A percentile compares a stretch with the other conserved stretches of the same genome.
Evolutionary conservation across 202 grass and related monocot genomes (phyloP).

Genomic region (Brachypodium distachyon): DNA sequence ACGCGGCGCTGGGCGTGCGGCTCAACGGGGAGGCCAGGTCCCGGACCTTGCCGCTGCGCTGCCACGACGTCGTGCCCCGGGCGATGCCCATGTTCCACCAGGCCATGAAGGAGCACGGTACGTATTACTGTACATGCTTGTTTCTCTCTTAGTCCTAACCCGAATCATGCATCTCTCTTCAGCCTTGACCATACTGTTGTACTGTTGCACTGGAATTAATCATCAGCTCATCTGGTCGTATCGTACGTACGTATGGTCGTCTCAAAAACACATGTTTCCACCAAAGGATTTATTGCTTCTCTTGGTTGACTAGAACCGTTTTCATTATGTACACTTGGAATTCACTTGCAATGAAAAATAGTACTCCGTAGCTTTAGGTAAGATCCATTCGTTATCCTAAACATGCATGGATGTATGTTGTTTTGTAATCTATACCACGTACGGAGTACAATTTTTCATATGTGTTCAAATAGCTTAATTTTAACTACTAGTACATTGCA

Average conservation of each 20-base stretch:
- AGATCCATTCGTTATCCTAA: too few species aligned
- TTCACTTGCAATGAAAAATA: too few species aligned
- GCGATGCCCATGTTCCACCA: constrained; percentile 37
- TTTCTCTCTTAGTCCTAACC: neutral
- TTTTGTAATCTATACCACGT: too few species aligned
- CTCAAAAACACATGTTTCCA: neutral
- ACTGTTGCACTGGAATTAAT: too few species aligned
- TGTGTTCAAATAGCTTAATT: neutral
- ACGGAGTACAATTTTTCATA: neutral
- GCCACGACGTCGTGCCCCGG: constrained; percentile 42
- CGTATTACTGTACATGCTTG: neutral
- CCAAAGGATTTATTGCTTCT: neutral
- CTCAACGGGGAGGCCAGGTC: constrained; percentile 42
- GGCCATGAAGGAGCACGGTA: constrained; percentile 49
- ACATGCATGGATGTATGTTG: too few species aligned
- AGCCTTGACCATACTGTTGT: too few species aligned
- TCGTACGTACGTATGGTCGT: too few species aligned
- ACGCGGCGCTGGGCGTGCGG: constrained; percentile 21
- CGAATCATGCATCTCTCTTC: too few species aligned
- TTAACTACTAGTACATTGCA: too few species aligned
- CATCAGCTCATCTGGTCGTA: too few species aligned
- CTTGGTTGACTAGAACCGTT: neutral
- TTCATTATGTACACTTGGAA: too few species aligned
- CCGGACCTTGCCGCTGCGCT: constrained; percentile 39
- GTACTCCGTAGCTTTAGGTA: too few species aligned